Evolutionary conservation across 345 rosid genomes (phyloP).

Genomic region (Syzygium grande): DNA sequence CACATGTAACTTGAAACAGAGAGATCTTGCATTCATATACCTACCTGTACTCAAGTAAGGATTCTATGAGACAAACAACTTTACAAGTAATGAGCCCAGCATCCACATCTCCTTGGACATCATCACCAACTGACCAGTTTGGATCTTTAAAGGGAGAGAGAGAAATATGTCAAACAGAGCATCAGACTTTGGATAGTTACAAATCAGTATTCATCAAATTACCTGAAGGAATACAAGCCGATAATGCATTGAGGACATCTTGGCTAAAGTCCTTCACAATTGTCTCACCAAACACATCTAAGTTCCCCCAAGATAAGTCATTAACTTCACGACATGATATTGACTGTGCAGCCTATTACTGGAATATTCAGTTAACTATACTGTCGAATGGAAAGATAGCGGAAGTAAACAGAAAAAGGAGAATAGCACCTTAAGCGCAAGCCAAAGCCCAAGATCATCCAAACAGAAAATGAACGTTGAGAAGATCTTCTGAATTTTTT

Average conservation of each 20-base stretch:
- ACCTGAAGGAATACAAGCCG: constrained; percentile 44
- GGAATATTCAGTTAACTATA: not conserved
- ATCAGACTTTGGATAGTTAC: not conserved
- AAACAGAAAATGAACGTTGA: constrained; percentile 46
- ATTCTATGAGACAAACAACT: constrained; percentile 50
- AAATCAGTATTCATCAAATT: constrained; percentile 7
- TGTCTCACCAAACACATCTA: constrained; percentile 26
- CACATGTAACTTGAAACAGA: not conserved
- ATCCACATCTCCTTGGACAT: constrained; percentile 20
- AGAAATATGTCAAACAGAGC: not conserved
- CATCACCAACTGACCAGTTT: constrained; percentile 23
- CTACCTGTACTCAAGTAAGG: constrained; percentile 75
- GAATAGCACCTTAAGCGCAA: constrained; percentile 60
- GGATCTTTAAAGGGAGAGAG: constrained; percentile 17
- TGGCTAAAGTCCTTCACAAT: constrained; percentile 34
- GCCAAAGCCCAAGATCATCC: constrained; percentile 70
- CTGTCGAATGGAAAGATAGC: not conserved
- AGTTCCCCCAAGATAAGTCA: constrained; percentile 28
- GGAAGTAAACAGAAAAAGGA: not conserved
- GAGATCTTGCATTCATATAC: not conserved
- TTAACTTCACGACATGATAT: constrained; percentile 37
- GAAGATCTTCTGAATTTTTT: constrained; percentile 32
- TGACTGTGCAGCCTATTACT: constrained; percentile 61
- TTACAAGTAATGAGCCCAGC: constrained; percentile 48
- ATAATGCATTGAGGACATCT: constrained; percentile 37